A percentile compares a stretch with the other conserved stretches of the same genome.
These are phyloP conservation scores for Globisporangium megalacanthum DNA, from an alignment of 352 stramenopile species.

Conservation along the genomic window DNA sequence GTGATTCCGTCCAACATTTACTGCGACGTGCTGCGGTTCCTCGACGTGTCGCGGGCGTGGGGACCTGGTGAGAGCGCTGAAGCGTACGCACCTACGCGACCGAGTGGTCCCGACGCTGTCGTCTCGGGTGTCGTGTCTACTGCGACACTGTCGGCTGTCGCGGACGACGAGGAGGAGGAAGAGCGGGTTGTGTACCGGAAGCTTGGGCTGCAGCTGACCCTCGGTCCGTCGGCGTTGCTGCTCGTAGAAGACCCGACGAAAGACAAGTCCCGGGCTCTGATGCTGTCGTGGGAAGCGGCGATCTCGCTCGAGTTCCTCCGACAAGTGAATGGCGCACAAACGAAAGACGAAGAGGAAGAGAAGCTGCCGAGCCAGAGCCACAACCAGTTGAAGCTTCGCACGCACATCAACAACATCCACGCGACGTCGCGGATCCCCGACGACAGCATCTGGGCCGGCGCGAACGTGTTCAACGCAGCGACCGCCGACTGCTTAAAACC, in stretches of 20 bases:
- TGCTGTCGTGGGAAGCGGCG: conserved; percentile 76
- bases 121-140: too few relatives aligned
- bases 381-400: conserved; percentile 60
- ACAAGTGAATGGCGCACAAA: conserved; percentile 22
- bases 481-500: conserved; percentile 76
- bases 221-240: conserved; percentile 61
- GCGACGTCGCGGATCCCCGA: conserved; percentile 70
- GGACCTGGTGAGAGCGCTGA: conserved; percentile 2
- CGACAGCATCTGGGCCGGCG: conserved; percentile 55
- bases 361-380: conserved; percentile 8
- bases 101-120: not conserved
- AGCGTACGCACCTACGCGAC: not conserved
- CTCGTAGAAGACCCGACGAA: conserved; percentile 74
- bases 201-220: conserved; percentile 46
- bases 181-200: conserved; percentile 31
- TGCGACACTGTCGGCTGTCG: not conserved
- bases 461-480: conserved; percentile 25
- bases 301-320: conserved; percentile 58
- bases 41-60: conserved; percentile 36
- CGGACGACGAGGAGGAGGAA: conserved; percentile 5
- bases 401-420: conserved; percentile 64
- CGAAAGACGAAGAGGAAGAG: not conserved
- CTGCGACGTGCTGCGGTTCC: conserved; percentile 68
- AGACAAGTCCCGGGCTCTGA: conserved; percentile 60
- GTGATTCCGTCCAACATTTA: conserved; percentile 82